Evolutionary conservation across 140 eudicot species (phyloP).

Genomic region (Oenanthe javanica): DNA sequence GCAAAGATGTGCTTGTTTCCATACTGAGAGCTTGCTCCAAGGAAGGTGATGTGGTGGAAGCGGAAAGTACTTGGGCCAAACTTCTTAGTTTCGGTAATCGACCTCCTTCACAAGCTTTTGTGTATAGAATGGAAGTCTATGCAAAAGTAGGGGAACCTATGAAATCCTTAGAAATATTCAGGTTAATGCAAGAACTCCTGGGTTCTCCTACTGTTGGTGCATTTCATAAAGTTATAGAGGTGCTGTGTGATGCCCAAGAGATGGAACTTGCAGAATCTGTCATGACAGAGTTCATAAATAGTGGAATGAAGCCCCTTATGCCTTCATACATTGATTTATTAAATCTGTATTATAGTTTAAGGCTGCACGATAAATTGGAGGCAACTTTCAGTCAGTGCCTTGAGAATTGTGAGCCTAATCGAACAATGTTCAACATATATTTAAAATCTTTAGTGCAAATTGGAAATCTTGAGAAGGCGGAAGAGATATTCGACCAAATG

Average conservation of each 20-base stretch:
- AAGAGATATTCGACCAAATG: conserved; percentile 69
- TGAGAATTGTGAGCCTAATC: conserved; percentile 52
- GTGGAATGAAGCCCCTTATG: conserved; percentile 57
- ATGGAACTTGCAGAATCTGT: conserved; percentile 61
- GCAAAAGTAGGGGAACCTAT: conserved; percentile 47
- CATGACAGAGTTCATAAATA: conserved; percentile 63
- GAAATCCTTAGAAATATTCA: conserved; percentile 68
- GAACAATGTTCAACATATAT: conserved; percentile 47
- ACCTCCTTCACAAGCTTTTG: conserved; percentile 72
- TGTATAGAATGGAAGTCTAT: conserved; percentile 71
- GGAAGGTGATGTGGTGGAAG: conserved; percentile 67
- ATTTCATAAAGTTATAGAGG: conserved; percentile 68
- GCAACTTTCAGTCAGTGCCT: conserved; percentile 48
- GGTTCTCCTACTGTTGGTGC: conserved; percentile 37
- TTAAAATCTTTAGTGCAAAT: conserved; percentile 57
- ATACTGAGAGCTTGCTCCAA: conserved; percentile 78
- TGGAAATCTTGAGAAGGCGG: conserved; percentile 63
- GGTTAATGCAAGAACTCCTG: conserved; percentile 42
- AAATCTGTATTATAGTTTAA: conserved; percentile 45
- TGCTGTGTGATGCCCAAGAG: conserved; percentile 47
- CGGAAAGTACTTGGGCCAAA: conserved; percentile 69
- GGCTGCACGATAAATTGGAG: conserved; percentile 62
- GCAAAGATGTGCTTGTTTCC: conserved; percentile 65
- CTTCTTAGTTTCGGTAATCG: conserved; percentile 30
- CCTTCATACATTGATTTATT: conserved; percentile 54